These are phyloP conservation scores for Neurospora crassa DNA, from an alignment of 2,329 filamentous ascomycete genomes.

Conservation along the genomic window DNA sequence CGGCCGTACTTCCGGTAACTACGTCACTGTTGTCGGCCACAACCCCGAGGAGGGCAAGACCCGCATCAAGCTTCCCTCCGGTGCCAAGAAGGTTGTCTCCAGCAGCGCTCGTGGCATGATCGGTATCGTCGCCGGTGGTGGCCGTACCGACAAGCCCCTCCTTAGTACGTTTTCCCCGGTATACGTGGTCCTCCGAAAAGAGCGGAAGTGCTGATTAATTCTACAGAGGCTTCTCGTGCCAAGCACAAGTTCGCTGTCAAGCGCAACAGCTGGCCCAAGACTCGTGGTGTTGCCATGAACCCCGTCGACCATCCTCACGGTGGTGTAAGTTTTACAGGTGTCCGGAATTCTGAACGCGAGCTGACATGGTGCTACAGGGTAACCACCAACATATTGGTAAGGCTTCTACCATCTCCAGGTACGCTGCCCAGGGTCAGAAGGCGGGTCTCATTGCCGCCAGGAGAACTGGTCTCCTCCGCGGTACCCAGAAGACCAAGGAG, in stretches of 20 bases:
- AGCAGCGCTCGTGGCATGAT: slow-evolving; percentile 95
- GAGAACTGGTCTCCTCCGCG: slow-evolving; percentile 98
- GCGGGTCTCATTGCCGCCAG: slow-evolving; percentile 99
- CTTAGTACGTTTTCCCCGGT: slow-evolving; percentile 54
- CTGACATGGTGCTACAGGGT: slow-evolving; percentile 54
- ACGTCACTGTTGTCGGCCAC: slow-evolving; percentile 95
- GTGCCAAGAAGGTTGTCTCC: slow-evolving; percentile 98
- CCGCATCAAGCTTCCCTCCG: slow-evolving; percentile 96
- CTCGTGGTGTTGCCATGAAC: slow-evolving; percentile 99
- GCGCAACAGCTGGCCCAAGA: slow-evolving; percentile 99
- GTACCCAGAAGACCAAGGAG: slow-evolving; percentile 99
- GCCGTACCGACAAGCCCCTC: slow-evolving; percentile 98
- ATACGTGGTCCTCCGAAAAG: slow-evolving; percentile 10
- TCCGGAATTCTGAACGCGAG: neutral
- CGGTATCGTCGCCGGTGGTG: slow-evolving; percentile 98
- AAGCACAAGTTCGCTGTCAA: slow-evolving; percentile 99
- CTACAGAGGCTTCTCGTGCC: slow-evolving; percentile 88
- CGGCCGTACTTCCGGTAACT: slow-evolving; percentile 97
- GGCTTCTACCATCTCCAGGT: slow-evolving; percentile 97
- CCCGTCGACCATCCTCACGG: slow-evolving; percentile 98
- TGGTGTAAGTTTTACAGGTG: slow-evolving; percentile 51
- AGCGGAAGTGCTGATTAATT: slow-evolving; percentile 28
- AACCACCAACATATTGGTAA: slow-evolving; percentile 99
- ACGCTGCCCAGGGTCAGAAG: slow-evolving; percentile 98
- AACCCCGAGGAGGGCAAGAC: slow-evolving; percentile 99